These are phyloP conservation scores for Pichia sp. DNA, from an alignment of 1,139 yeast species.

Conservation along the genomic window DNA sequence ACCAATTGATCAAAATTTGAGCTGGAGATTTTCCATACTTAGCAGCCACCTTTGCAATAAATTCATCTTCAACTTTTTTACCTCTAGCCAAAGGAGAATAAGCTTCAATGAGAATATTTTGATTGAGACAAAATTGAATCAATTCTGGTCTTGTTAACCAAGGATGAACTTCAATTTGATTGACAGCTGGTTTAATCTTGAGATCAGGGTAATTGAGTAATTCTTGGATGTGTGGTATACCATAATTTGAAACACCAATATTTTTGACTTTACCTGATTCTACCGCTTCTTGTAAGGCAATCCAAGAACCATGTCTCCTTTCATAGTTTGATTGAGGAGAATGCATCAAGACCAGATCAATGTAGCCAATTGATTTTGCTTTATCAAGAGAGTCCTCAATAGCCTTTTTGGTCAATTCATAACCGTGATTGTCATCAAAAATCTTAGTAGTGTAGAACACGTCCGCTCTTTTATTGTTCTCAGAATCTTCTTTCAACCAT, in stretches of 20 bases:
- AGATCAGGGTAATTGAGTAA: constrained; percentile 29
- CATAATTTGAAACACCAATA: constrained; percentile 40
- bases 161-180: constrained; percentile 49
- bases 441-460: constrained; percentile 34
- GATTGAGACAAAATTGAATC: constrained; percentile 28
- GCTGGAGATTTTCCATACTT: constrained; percentile 36
- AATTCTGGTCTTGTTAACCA: constrained; percentile 38
- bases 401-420: constrained; percentile 34
- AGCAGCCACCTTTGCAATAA: constrained; percentile 33
- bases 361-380: constrained; percentile 35
- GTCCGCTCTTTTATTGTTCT: constrained; percentile 30
- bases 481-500: constrained; percentile 39
- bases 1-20: constrained; percentile 40
- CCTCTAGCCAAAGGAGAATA: constrained; percentile 50
- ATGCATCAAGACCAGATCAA: constrained; percentile 37
- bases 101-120: constrained; percentile 42
- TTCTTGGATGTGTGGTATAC: constrained; percentile 34
- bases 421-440: constrained; percentile 33
- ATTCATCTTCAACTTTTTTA: constrained; percentile 41
- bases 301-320: constrained; percentile 30
- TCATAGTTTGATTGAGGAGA: constrained; percentile 33
- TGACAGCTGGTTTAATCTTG: constrained; percentile 37
- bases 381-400: constrained; percentile 31
- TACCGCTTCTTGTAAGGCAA: constrained; percentile 37
- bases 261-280: constrained; percentile 29